Base-by-base conservation (phyloP, 1,284 basidiomycete species). In the Rugosomyces carneus region DNA sequence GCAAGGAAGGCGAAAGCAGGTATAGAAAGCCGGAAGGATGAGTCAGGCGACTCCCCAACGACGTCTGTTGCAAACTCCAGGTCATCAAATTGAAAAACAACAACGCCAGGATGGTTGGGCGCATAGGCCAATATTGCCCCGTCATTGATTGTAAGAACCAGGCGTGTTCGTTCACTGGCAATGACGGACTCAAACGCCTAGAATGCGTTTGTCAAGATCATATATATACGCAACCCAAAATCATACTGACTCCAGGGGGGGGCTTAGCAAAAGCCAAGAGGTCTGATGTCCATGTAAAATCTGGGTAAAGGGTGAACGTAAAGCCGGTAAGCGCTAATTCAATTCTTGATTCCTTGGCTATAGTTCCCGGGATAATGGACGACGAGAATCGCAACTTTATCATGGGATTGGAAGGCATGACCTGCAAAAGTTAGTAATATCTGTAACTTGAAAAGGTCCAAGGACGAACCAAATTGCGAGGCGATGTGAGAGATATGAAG, bases 121-220 rank as follows among this genome's bases (percentile, higher is more conserved):
- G 83, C 76, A n/a, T 78, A 68, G 1, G 78, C 52, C 40, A 81
- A 80, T 18, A 88, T 56, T 0, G 89, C 88, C 5, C 80, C 77
- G 54, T 93, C 84, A n/a, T 70, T 53, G n/a, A 92, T 54, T 44
- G 73, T 76, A 15, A 93, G 49, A 5, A 71, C 68, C 21, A 98
- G 67, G 4, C 73, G 70, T 1, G 93, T 96, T 24, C 89, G 70
- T 61, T 98, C 94, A 50, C 80, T 93, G 0, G 95, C 95, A 16
- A 93, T 81, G 10, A 97, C 92, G 37, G 92, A 80, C 61, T 96
- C 93, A 60, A 99, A 98, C 0, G 89, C 87, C 81, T 93, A 39
- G 11, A 13, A 36, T 38, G 41, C 26, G 23, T 26, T 44, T 31
- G 29, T 32, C 41, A 41, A 13, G 37, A 47, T 18, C 20, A 23